Percentiles rank a stretch among this genome's conserved stretches.
These are phyloP conservation scores for Plasmodium malariae DNA, from an alignment of 169 alveolate species.

Conservation along the genomic window DNA sequence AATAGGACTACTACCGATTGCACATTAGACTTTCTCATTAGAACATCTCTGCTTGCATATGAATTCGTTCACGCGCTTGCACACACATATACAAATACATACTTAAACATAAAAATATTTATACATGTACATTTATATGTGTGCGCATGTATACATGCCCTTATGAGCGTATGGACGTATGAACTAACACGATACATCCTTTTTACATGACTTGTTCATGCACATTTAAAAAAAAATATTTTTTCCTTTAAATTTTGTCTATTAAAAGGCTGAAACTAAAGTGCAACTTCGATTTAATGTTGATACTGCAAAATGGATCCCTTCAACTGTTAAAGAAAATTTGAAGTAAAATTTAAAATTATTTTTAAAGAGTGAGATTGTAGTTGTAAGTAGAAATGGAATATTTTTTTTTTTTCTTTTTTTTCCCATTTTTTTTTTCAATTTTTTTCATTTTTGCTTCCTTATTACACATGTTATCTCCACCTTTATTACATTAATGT, in stretches of 20 bases:
- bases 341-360: conserved; percentile 75
- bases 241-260: background rate
- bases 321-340: conserved; percentile 79
- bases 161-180: too few relatives aligned
- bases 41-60: too few relatives aligned
- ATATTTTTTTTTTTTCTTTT: background rate
- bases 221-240: background rate
- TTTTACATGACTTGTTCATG: too few relatives aligned
- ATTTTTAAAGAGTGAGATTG: background rate
- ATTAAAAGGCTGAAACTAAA: conserved; percentile 84
- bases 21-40: background rate
- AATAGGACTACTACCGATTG: background rate
- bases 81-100: too few relatives aligned
- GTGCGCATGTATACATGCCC: too few relatives aligned
- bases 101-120: too few relatives aligned
- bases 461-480: background rate
- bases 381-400: background rate
- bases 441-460: background rate
- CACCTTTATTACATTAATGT: background rate
- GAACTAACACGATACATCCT: too few relatives aligned
- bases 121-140: background rate
- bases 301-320: conserved; percentile 81
- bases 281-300: conserved; percentile 86
- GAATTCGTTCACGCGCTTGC: too few relatives aligned
- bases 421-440: background rate